Conservation (phyloP, 805 yeast species). For the Monosporozyma servazzii region DNA sequence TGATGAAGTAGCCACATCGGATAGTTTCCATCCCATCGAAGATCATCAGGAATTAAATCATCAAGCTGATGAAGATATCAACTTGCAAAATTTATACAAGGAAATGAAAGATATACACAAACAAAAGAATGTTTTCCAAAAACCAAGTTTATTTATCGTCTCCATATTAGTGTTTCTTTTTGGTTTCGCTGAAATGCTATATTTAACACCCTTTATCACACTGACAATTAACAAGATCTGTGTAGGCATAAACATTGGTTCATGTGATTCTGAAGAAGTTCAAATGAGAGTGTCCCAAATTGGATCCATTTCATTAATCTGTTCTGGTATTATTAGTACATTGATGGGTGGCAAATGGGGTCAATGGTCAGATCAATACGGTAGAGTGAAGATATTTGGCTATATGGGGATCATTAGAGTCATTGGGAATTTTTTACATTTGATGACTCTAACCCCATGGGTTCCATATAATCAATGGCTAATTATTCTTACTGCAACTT, state of each 20-base stretch:
- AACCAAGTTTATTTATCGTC: slow-evolving; percentile 50
- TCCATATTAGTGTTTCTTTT: slow-evolving; percentile 35
- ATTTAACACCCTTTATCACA: slow-evolving; percentile 32
- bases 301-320: slow-evolving; percentile 36
- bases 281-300: slow-evolving; percentile 41
- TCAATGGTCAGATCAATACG: slow-evolving; percentile 52
- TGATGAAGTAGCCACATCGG: not conserved
- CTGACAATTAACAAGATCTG: slow-evolving; percentile 35
- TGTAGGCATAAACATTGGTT: slow-evolving; percentile 24
- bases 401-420: slow-evolving; percentile 23
- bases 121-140: slow-evolving; percentile 24
- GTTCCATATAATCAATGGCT: slow-evolving; percentile 31
- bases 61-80: slow-evolving; percentile 9
- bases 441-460: slow-evolving; percentile 27
- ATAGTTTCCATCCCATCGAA: not conserved
- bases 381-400: slow-evolving; percentile 45
- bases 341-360: slow-evolving; percentile 56
- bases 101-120: slow-evolving; percentile 40
- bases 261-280: slow-evolving; percentile 34
- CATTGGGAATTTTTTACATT: slow-evolving; percentile 14
- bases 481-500: slow-evolving; percentile 36
- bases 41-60: slow-evolving; percentile 3
- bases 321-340: slow-evolving; percentile 38
- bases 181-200: slow-evolving; percentile 35
- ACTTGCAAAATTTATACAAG: slow-evolving; percentile 34